A percentile compares a stretch with the other conserved stretches of the same genome.
Evolutionary conservation across 116 monocot genomes (phyloP).

Genomic region (Zostera marina): DNA sequence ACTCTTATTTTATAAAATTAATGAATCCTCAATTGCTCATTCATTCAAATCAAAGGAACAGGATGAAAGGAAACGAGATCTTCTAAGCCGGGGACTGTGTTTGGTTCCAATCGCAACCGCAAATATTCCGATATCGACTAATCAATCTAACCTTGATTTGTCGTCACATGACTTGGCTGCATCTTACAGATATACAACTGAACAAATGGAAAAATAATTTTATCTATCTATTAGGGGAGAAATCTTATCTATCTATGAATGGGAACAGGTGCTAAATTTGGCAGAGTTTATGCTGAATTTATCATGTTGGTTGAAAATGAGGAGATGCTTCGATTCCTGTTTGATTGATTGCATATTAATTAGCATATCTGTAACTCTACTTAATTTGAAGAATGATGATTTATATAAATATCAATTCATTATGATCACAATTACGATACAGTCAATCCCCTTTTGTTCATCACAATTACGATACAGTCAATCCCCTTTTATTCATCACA

Average conservation of each 20-base stretch:
- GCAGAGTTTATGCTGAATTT: slow-evolving; percentile 5
- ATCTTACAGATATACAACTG: slow-evolving; percentile 1
- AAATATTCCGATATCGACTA: slow-evolving; percentile 22
- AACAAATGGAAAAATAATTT: background rate
- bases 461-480: no score
- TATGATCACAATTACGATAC: no score
- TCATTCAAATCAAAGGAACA: slow-evolving; percentile 28
- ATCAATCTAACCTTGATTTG: slow-evolving; percentile 48
- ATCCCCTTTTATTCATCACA: no score
- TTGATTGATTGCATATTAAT: slow-evolving; percentile 2
- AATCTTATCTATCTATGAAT: background rate
- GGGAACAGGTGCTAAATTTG: slow-evolving; percentile 5
- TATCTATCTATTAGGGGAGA: background rate
- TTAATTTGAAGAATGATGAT: background rate
- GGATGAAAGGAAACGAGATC: slow-evolving; percentile 31
- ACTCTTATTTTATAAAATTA: no score
- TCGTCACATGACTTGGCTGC: slow-evolving; percentile 29
- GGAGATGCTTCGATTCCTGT: background rate
- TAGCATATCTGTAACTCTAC: background rate
- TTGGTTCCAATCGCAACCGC: slow-evolving; percentile 64
- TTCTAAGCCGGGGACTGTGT: slow-evolving; percentile 62
- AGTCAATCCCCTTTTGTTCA: no score
- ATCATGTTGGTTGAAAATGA: background rate
- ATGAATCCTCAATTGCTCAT: no score
- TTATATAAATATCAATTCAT: no score